Conservation (phyloP, 78 protist species). For the Dictyostelium brefeldianum region DNA sequence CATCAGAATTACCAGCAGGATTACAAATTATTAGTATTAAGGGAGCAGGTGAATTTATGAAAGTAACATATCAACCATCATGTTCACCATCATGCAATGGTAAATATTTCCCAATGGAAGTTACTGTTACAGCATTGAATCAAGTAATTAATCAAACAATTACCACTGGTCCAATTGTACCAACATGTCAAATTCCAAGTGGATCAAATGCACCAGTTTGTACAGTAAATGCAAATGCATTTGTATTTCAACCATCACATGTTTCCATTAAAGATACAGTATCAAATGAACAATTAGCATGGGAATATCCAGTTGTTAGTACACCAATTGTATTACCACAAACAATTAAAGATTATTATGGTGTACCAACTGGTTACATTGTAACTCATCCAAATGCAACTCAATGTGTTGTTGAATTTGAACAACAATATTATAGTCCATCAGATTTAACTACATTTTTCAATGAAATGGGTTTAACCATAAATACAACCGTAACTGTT, state of each 20-base stretch:
- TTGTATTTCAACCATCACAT: background rate
- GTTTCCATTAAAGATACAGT: background rate
- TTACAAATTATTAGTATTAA: constrained; percentile 11
- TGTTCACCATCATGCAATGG: constrained; percentile 48
- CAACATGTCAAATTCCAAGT: constrained; percentile 14
- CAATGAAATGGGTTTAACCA: constrained; percentile 43
- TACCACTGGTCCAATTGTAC: background rate
- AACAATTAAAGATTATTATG: constrained; percentile 46
- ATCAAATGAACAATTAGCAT: background rate
- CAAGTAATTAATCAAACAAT: background rate
- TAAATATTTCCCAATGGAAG: constrained; percentile 41
- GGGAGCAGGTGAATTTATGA: constrained; percentile 39
- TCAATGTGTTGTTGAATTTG: constrained; percentile 82
- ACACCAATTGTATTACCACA: constrained; percentile 64
- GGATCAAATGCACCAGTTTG: background rate
- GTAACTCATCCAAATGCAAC: constrained; percentile 56
- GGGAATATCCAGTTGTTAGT: constrained; percentile 23
- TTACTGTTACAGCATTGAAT: background rate
- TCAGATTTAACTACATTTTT: constrained; percentile 50
- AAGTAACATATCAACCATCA: constrained; percentile 18
- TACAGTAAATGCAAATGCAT: background rate
- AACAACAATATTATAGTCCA: constrained; percentile 70
- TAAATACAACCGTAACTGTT: constrained; percentile 19
- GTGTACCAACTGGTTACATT: constrained; percentile 46
- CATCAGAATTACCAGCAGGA: background rate